These are phyloP conservation scores for Striga asiatica DNA, from an alignment of 257 asterid species.

Conservation along the genomic window DNA sequence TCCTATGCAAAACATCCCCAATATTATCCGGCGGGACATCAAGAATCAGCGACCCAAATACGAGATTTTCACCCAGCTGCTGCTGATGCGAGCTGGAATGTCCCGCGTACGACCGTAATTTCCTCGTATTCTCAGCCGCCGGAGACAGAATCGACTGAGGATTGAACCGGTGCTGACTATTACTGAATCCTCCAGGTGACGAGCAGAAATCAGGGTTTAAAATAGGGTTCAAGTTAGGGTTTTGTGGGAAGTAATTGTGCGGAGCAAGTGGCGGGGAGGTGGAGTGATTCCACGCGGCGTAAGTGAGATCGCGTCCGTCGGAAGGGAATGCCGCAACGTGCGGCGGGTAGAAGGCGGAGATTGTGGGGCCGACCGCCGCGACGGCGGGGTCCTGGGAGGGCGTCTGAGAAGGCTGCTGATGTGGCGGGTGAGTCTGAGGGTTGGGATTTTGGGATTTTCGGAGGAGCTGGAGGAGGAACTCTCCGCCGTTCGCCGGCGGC, in stretches of 20 bases:
- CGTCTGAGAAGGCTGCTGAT: conserved; percentile 22
- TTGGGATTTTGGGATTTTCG: conserved; percentile 28
- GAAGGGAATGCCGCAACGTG: too few species aligned
- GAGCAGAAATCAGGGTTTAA: background rate
- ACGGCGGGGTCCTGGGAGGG: conserved; percentile 74
- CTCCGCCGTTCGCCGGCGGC: conserved; percentile 66
- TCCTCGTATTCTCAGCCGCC: conserved; percentile 17
- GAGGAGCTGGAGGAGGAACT: conserved; percentile 72
- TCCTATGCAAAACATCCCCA: conserved; percentile 18
- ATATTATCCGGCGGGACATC: conserved; percentile 16
- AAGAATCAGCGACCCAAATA: conserved; percentile 45
- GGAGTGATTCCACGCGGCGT: too few species aligned
- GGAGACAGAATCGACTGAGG: conserved; percentile 20
- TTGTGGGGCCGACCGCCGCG: conserved; percentile 58
- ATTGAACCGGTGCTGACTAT: conserved; percentile 23
- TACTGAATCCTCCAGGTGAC: background rate
- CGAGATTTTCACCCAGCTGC: conserved; percentile 33
- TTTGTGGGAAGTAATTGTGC: too few species aligned
- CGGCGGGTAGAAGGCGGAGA: conserved; percentile 11
- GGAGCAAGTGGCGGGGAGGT: too few species aligned
- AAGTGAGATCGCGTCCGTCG: too few species aligned
- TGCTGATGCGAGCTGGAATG: conserved; percentile 14
- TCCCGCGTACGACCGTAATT: conserved; percentile 21
- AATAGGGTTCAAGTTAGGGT: conserved; percentile 14
- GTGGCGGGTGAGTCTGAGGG: conserved; percentile 10